Base-by-base conservation (phyloP, 1,284 basidiomycete species). In the Cerrena zonata region DNA sequence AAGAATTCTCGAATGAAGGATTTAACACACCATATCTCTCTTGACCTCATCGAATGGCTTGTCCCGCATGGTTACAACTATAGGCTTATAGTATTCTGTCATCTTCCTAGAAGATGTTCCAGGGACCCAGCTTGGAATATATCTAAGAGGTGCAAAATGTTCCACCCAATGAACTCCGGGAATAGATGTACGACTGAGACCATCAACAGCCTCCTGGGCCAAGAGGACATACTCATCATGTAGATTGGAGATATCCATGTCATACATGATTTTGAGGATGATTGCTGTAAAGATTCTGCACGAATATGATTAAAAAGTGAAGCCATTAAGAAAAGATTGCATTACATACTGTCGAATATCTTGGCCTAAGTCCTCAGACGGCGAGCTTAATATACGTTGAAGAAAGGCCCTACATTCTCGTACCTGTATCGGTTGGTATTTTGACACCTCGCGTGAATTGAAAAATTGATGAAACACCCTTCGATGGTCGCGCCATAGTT, bases 81-180 rank as follows among this genome's bases (percentile, higher is more conserved):
- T 12, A 19, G 54, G 47, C 48, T 55, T 56, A 56, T 63, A 62
- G 41, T 57, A 66, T 63, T 65, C 67, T 0, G 68, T 75, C 39
- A 74, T 71, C 13, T 70, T 69, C 4, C 66, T 58, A 69, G 76
- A 74, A 1, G 60, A 60, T 0, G 69, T 64, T 3, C 72, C 72
- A 2, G 72, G 72, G 41, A 73, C 54, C 70, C 71, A 74, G 11
- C 47, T 54, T 0, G 72, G 72, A 12, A 73, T 49, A 45, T 71
- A 59, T 1, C 47, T 38, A 10, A 58, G 46, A 13, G 54, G 50
- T 0, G 57, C 54, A 10, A 59, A 48, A 2, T 50, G 45, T 10
- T 60, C 52, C 1, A 60, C 50, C 22, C 39, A 47, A 18, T 53
- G 57, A 21, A 18, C 36, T 1, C 55, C 56, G 1, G 52, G 54